Evolutionary conservation across 305 asterid genomes (phyloP), one percentile per base, ranked within the genome.

Genomic region (Plantago coronopus): DNA sequence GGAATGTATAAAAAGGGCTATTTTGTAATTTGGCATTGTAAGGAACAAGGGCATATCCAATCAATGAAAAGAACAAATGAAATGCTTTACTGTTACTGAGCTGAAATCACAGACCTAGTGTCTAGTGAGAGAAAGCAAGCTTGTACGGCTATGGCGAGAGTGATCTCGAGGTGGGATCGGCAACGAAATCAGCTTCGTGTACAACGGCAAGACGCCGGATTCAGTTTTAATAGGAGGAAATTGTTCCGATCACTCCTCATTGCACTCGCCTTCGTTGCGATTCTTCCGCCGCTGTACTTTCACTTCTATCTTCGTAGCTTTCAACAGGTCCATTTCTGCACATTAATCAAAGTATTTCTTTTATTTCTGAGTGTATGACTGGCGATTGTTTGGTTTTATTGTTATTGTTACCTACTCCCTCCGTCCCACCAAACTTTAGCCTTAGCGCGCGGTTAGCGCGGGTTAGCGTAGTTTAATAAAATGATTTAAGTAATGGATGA

Each of bases 251-350:
- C 76, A 76, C 77, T 93, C 40, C 80, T 93, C 12, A 66, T 83
- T 23, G 64, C 62, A 42, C 91, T 93, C 57, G 95, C 89, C 20
- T 37, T 87, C 56, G 42, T 93, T 45, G 85, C 95, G 34, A 74
- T 89, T 59, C 69, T 87, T 17, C 99, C 99, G 21, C 97, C 97
- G 45, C 81, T 89, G 62, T 93, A 77, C 79, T 85, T 93, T 74
- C 95, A 93, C 72, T 87, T 93, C 76, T 75, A 75, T 76, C 97
- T 93, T 83, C 95, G 93, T 48, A 87, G 82, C 63, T 81, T 81
- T 72, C 78, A 77, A 57, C 91, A 87, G 95, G 96, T 82, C 48
- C 61, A 5, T 69, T n/a, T 56, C 2, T 40, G 11, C 43, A 37
- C 43, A 13, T 38, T 38, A 12, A 38, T 38, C n/a, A 3, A 38